Evolutionary conservation across 495 filamentous ascomycete species (phyloP), one percentile per base, ranked within the genome.

Genomic region (Penicillium paradoxum): DNA sequence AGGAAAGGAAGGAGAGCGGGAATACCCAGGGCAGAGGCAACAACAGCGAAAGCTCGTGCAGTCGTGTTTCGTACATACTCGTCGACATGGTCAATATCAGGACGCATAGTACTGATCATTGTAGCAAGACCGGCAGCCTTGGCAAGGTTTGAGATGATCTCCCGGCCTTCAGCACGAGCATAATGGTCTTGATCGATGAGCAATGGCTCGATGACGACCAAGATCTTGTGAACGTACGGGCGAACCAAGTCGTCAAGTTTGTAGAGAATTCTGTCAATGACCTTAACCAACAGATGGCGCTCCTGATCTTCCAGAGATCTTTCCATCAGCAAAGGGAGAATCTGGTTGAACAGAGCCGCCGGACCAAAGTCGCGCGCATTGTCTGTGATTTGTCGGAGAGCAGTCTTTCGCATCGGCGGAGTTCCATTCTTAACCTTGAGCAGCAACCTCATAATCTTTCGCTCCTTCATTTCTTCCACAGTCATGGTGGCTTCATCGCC

Each of bases 51-150:
- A 4, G 95, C 95, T 72, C 95, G 81, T 53, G 95, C 95, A 5
- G 95, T 99, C 2, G 95, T 99, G 72, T 99, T 99, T 65, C 95
- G 80, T n/a, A 99, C 95, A 70, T 99, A 97, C 62, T 99, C 95
- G 67, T 99, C 95, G 4, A 90, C 88, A 54, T 97, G 92, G 58
- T 99, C 95, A 63, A 99, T 96, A 83, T 99, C 95, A 0, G 95
- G 95, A 57, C 95, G 81, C 93, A 99, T 97, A 6, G 89, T 91
- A 74, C 90, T 95, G 65, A 99, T 97, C 95, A 99, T 99, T 58
- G 92, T 91, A 6, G 95, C 95, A 45, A 99, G 83, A 71, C 95
- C 95, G 55, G 95, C 95, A 11, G 95, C 95, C 73, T 97, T 97
- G 62, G 86, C 86, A 42, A 99, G 81, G 66, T 97, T 97, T 45